phyloP scores from a whole-genome alignment of 306 rosid genomes.

The Prunus kanzakura region DNA sequence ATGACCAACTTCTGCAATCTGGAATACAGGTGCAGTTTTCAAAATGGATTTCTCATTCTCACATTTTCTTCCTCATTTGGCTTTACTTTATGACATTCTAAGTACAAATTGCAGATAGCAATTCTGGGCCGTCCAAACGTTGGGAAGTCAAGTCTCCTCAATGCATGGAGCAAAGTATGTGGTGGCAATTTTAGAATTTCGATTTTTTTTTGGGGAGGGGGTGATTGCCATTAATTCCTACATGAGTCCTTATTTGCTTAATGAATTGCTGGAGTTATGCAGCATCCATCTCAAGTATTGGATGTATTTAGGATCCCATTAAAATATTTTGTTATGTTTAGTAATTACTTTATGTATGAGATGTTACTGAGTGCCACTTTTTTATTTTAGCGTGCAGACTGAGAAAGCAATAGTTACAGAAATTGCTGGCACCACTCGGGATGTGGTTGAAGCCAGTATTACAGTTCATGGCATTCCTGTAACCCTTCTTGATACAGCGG shows the following conservation, averaged over 20 bases:
- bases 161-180: slow-evolving; percentile 99
- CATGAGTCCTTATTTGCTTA: neutral
- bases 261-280: neutral
- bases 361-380: slow-evolving; percentile 49
- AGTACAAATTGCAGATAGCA: slow-evolving; percentile 63
- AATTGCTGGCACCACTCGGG: slow-evolving; percentile 98
- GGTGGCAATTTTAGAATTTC: neutral
- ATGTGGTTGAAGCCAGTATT: slow-evolving; percentile 87
- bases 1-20: slow-evolving; percentile 94
- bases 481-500: slow-evolving; percentile 97
- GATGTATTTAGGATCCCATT: neutral
- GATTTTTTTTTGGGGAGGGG: neutral
- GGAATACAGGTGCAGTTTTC: slow-evolving; percentile 70
- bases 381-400: slow-evolving; percentile 87
- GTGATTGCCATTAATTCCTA: neutral
- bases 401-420: slow-evolving; percentile 98
- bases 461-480: slow-evolving; percentile 77
- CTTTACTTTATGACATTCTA: neutral
- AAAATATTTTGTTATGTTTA: neutral
- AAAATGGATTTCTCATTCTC: neutral
- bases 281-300: too few species aligned
- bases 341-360: neutral
- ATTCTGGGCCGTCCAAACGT: slow-evolving; percentile 97
- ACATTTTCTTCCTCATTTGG: neutral
- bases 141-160: slow-evolving; percentile 97